Evolutionary conservation across 306 rosid species (phyloP).

Genomic region (Begonia fuchsioides): DNA sequence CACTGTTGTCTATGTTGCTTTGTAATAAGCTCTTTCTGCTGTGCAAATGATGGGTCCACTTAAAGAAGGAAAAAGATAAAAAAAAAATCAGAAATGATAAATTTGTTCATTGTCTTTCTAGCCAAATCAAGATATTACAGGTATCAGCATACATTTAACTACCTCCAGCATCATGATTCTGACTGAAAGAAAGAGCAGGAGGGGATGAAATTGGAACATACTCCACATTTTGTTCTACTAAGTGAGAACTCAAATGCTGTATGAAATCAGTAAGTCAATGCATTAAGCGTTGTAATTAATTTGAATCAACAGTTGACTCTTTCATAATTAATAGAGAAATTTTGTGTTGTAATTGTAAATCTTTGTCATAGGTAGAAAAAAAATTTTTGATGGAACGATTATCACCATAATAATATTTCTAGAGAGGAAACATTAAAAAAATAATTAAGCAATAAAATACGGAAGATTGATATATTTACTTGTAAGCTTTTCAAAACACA

Average conservation of each 20-base stretch:
- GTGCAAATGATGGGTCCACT: conserved; percentile 26
- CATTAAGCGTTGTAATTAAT: neutral
- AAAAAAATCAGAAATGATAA: no score
- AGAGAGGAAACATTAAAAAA: no score
- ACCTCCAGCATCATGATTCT: conserved; percentile 33
- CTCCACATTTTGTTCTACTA: conserved; percentile 41
- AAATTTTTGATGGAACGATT: no score
- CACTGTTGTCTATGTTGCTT: conserved; percentile 46
- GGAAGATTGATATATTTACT: no score
- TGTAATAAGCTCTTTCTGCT: conserved; percentile 34
- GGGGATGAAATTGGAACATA: conserved; percentile 49
- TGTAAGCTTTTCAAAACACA: no score
- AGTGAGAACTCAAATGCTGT: conserved; percentile 40
- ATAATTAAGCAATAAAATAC: no score
- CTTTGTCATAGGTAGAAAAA: no score
- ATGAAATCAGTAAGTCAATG: conserved; percentile 12
- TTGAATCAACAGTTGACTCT: no score
- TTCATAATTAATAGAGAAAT: neutral
- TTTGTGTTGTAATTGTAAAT: no score
- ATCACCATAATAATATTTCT: no score
- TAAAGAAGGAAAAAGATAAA: conserved; percentile 11
- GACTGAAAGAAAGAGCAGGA: conserved; percentile 42
- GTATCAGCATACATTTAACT: neutral
- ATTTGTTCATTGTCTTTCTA: no score
- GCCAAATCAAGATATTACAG: no score